A percentile compares a stretch with the other conserved stretches of the same genome.
Conservation (phyloP, 2,329 filamentous ascomycete species). For the Xylaria sp. region DNA sequence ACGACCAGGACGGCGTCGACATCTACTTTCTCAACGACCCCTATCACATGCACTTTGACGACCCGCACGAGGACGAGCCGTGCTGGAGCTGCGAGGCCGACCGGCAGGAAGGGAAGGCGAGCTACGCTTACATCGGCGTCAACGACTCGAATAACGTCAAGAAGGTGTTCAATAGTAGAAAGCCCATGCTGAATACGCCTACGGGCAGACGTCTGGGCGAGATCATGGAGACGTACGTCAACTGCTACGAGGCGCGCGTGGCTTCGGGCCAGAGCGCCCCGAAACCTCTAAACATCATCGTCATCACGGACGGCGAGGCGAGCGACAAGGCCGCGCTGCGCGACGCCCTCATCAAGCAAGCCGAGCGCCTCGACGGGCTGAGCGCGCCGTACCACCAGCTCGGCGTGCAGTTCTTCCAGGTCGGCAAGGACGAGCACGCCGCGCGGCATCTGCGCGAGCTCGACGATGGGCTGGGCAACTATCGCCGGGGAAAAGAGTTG, state of each 20-base stretch:
- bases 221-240: slow-evolving; percentile 77
- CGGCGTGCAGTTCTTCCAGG: slow-evolving; percentile 95
- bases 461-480: slow-evolving; percentile 61
- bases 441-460: slow-evolving; percentile 69
- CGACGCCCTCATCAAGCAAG: slow-evolving; percentile 65
- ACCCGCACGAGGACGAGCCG: slow-evolving; percentile 16
- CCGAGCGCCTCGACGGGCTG: slow-evolving; percentile 71
- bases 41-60: slow-evolving; percentile 44
- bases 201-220: slow-evolving; percentile 73
- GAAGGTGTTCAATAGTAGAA: slow-evolving; percentile 71
- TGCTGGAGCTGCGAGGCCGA: background rate
- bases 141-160: slow-evolving; percentile 62
- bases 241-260: slow-evolving; percentile 51
- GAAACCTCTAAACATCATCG: slow-evolving; percentile 88
- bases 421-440: slow-evolving; percentile 75
- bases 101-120: slow-evolving; percentile 40
- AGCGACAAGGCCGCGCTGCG: slow-evolving; percentile 76
- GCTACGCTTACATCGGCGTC: slow-evolving; percentile 69
- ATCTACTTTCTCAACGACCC: slow-evolving; percentile 86
- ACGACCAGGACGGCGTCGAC: slow-evolving; percentile 86
- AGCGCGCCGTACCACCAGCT: slow-evolving; percentile 80
- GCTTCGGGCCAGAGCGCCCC: slow-evolving; percentile 51
- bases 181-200: slow-evolving; percentile 71
- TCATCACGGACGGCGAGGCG: slow-evolving; percentile 87
- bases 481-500: slow-evolving; percentile 49